Evolutionary conservation across 2,329 filamentous ascomycete genomes (phyloP), one percentile per base, ranked within the genome.

Genomic region (Aspergillus sp.): DNA sequence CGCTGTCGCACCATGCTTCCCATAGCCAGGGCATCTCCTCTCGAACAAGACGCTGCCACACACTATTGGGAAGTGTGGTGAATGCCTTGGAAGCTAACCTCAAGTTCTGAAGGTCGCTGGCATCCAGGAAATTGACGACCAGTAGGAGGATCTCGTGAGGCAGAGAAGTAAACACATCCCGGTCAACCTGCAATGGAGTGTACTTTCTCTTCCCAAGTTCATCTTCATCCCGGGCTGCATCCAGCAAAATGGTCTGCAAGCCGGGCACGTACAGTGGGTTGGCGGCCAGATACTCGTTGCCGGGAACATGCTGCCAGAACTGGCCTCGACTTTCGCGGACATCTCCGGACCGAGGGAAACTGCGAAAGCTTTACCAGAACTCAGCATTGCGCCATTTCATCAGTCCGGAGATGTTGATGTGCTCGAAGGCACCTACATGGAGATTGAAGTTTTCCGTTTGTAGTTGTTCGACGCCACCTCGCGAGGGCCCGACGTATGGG

Each of bases 11-110:
- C 51, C 54, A 54, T 1, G 52, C 53, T 46, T 59, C 58, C 54
- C 56, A 59, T 16, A 60, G 22, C 59, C 59, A 60, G 3, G 57
- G 57, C 59, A 60, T 58, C 22, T 60, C 55, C 30, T 53, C 42
- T 10, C 49, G 51, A 9, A 58, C 35, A 7, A 60, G 51, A 22
- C 36, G 46, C 3, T 55, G 51, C 57, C 57, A 60, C 8, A 56
- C 17, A 24, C n/a, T 24, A 9, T 42, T 49, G 2, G 55, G 59
- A 3, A 60, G 55, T 4, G 50, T 26, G 3, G 35, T 30, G 20
- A 60, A 61, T 2, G 49, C 36, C 13, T 24, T 51, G 4, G 59
- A 61, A 4, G 50, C 53, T 9, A 44, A 13, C 1, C 48, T 48
- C 10, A 58, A 35, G 13, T n/a, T 50, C 2, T 26, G 16, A 3